These are phyloP conservation scores for Lipomyces sp. DNA, from an alignment of 805 yeast species.

Conservation along the genomic window DNA sequence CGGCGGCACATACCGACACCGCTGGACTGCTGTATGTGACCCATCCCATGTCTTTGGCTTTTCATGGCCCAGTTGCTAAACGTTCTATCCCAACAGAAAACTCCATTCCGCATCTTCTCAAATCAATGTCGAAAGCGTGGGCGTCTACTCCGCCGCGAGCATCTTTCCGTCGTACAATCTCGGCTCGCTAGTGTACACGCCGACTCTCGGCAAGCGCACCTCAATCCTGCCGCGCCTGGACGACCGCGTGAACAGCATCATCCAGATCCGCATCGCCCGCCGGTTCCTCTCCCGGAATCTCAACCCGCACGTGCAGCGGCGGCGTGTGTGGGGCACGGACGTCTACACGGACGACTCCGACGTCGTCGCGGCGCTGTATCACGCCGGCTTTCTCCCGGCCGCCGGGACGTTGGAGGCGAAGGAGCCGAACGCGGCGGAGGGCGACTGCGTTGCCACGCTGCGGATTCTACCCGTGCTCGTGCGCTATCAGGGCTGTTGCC, in stretches of 20 bases:
- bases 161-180: constrained; percentile 47
- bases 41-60: too few relatives aligned
- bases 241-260: constrained; percentile 38
- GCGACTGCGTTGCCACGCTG: constrained; percentile 57
- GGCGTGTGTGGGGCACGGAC: constrained; percentile 87
- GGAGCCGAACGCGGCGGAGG: constrained; percentile 36
- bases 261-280: constrained; percentile 58
- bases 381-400: constrained; percentile 63
- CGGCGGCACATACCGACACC: neutral
- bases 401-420: constrained; percentile 35
- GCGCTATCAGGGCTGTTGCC: constrained; percentile 60
- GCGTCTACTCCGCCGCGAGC: constrained; percentile 43
- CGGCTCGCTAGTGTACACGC: constrained; percentile 56
- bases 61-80: too few relatives aligned
- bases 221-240: constrained; percentile 32
- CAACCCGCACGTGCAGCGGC: constrained; percentile 43
- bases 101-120: neutral
- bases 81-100: neutral
- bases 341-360: constrained; percentile 94
- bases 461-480: constrained; percentile 65
- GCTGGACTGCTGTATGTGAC: neutral
- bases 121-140: constrained; percentile 41
- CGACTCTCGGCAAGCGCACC: constrained; percentile 2
- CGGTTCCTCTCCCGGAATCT: constrained; percentile 41
- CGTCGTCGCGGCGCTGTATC: constrained; percentile 67